A percentile compares a stretch with the other conserved stretches of the same genome.
phyloP scores from a whole-genome alignment of 2,329 filamentous ascomycete species.

The Trichoderma atroviride region DNA sequence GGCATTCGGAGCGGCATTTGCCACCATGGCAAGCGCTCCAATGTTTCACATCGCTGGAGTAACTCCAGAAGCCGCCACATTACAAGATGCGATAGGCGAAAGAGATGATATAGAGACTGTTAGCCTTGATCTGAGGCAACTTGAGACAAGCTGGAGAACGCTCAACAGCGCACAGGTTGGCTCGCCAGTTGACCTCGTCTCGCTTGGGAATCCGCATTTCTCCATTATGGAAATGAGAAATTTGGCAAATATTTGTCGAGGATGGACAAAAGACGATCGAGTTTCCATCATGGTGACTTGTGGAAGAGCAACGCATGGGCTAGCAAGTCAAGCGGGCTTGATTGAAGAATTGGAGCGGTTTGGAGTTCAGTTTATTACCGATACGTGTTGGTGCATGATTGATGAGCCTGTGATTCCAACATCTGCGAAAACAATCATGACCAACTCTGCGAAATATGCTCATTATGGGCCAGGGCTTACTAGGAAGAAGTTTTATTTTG shows the following conservation, averaged over 20 bases:
- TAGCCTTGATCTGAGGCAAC: not conserved
- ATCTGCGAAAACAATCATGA: conserved; percentile 41
- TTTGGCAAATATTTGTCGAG: conserved; percentile 38
- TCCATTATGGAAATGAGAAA: conserved; percentile 42
- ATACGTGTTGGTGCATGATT: conserved; percentile 54
- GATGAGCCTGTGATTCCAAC: conserved; percentile 42
- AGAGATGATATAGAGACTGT: not conserved
- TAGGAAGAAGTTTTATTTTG: conserved; percentile 33
- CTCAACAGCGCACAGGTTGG: conserved; percentile 28
- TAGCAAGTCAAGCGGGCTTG: conserved; percentile 35
- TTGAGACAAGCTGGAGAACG: conserved; percentile 18
- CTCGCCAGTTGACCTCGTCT: conserved; percentile 41
- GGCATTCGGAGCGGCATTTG: conserved; percentile 49
- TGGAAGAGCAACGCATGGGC: conserved; percentile 16
- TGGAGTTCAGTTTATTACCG: conserved; percentile 45
- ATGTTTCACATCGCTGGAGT: conserved; percentile 49
- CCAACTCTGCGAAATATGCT: conserved; percentile 51
- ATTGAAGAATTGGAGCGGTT: conserved; percentile 39
- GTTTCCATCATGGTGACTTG: conserved; percentile 30
- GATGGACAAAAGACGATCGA: conserved; percentile 31
- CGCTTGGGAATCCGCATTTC: conserved; percentile 51
- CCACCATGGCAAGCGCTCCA: conserved; percentile 44
- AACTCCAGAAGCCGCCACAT: conserved; percentile 41
- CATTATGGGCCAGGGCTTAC: conserved; percentile 44
- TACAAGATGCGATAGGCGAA: conserved; percentile 17